Evolutionary conservation across 1,139 yeast genomes (phyloP), one percentile per base, ranked within the genome.

Genomic region (Kurtzmaniella quercitrusa): DNA sequence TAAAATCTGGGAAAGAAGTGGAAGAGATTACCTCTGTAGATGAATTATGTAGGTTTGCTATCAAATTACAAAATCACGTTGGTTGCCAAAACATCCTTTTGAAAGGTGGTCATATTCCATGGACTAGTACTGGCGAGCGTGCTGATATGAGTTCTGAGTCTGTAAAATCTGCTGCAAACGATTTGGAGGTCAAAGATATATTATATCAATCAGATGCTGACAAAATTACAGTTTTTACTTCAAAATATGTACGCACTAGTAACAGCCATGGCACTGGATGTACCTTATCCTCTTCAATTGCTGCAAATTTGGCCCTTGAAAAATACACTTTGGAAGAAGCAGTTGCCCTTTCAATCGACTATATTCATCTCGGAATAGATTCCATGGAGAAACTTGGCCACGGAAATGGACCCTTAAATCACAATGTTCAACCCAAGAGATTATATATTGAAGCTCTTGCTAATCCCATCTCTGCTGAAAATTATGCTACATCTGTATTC

Each of bases 231-330:
- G 58, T 78, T 1, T 80, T 77, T 56, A 70, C 72, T 48, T 79
- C 90, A 8, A 60, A 59, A 2, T 77, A 60, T 51, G 61, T 81
- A 16, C 60, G 65, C 3, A 71, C 88, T 1, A 58, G 63, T 3
- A 78, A 82, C 54, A 81, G 90, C 0, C 97, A 90, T 59, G 97
- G 97, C 9, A 88, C 96, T 1, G 97, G 97, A 0, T 90, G 97
- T 60, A 86, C 96, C 0, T 68, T 90, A 42, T 82, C 95, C 0
- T 82, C 96, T 1, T 75, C 95, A 1, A 83, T 90, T 52, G 84
- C 95, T 0, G 81, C 94, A 1, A 81, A 85, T 52, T 53, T 88
- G 40, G 91, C 95, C 2, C 18, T 31, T 9, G 69, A 68, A 38
- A 82, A 81, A 0, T 50, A 56, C 31, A 34, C 67, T 0, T 54